phyloP scores from a whole-genome alignment of 2,329 filamentous ascomycete genomes.

The Samsoniella hepiali region DNA sequence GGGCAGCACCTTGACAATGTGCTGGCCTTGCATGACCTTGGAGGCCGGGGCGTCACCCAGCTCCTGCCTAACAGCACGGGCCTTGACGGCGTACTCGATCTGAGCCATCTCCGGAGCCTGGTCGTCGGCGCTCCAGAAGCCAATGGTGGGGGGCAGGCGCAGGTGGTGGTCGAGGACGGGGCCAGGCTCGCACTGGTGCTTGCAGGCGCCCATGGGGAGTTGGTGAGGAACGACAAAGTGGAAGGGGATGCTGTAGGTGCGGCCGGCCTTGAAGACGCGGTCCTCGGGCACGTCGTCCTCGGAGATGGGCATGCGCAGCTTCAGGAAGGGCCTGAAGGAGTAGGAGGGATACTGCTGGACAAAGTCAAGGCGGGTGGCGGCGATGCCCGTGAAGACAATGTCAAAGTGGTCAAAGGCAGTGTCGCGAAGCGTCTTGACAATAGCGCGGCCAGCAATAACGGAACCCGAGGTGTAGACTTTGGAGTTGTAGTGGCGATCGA shows the following conservation, averaged over 20 bases:
- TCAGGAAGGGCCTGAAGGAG: conserved; percentile 52
- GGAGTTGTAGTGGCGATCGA: conserved; percentile 52
- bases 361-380: conserved; percentile 50
- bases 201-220: conserved; percentile 55
- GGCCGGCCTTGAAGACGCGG: conserved; percentile 46
- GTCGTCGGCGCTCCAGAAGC: conserved; percentile 53
- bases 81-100: conserved; percentile 52
- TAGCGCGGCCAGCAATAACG: conserved; percentile 46
- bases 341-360: conserved; percentile 46
- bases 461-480: conserved; percentile 57
- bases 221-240: conserved; percentile 57
- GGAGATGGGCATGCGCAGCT: conserved; percentile 52
- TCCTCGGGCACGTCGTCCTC: conserved; percentile 46
- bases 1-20: conserved; percentile 52
- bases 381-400: conserved; percentile 50
- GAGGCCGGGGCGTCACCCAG: conserved; percentile 21
- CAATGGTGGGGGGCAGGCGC: conserved; percentile 51
- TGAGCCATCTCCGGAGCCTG: conserved; percentile 53
- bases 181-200: conserved; percentile 44
- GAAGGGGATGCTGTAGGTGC: conserved; percentile 52
- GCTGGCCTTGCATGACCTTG: conserved; percentile 40
- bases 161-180: conserved; percentile 51
- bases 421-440: conserved; percentile 44
- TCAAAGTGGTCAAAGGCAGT: conserved; percentile 50
- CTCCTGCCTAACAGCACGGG: conserved; percentile 36